These are phyloP conservation scores for Boletus subparvulus DNA, from an alignment of 768 basidiomycete species.

Conservation along the genomic window DNA sequence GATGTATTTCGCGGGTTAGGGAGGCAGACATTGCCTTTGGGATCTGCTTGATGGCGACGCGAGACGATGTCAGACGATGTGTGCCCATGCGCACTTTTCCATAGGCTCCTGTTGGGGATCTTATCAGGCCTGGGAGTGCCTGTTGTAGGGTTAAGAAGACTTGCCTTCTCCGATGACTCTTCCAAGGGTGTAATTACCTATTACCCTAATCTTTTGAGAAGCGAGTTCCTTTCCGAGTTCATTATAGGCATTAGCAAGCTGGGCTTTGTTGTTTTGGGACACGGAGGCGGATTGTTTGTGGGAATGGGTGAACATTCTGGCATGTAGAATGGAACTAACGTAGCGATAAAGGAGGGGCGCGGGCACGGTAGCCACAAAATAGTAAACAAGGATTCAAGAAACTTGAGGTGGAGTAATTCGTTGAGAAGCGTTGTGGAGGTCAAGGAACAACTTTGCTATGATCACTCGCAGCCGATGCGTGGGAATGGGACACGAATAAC, in stretches of 20 bases:
- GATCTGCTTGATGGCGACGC: conserved; percentile 97
- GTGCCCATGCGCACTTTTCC: conserved; percentile 95
- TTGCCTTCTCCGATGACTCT: conserved; percentile 93
- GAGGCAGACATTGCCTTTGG: conserved; percentile 90
- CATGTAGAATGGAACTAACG: conserved; percentile 32
- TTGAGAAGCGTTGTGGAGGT: conserved; percentile 8
- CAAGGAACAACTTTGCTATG: conserved; percentile 11
- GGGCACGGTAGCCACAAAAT: conserved; percentile 34
- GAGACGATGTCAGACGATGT: conserved; percentile 86
- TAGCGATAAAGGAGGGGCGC: conserved; percentile 36
- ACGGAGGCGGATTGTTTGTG: conserved; percentile 64
- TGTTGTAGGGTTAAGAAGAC: conserved; percentile 24
- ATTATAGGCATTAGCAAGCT: conserved; percentile 94
- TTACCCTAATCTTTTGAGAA: conserved; percentile 85
- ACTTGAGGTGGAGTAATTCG: neutral
- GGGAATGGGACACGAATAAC: conserved; percentile 20
- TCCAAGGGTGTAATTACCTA: conserved; percentile 93
- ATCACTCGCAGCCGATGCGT: conserved; percentile 12
- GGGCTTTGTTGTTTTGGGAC: conserved; percentile 76
- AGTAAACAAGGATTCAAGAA: conserved; percentile 22
- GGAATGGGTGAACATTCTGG: conserved; percentile 47
- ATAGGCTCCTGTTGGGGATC: conserved; percentile 69
- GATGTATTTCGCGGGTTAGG: conserved; percentile 96
- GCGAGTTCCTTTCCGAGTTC: conserved; percentile 95
- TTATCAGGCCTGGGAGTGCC: conserved; percentile 21